phyloP scores from a whole-genome alignment of 441 rosid species.

The Flueggea neowawraea region DNA sequence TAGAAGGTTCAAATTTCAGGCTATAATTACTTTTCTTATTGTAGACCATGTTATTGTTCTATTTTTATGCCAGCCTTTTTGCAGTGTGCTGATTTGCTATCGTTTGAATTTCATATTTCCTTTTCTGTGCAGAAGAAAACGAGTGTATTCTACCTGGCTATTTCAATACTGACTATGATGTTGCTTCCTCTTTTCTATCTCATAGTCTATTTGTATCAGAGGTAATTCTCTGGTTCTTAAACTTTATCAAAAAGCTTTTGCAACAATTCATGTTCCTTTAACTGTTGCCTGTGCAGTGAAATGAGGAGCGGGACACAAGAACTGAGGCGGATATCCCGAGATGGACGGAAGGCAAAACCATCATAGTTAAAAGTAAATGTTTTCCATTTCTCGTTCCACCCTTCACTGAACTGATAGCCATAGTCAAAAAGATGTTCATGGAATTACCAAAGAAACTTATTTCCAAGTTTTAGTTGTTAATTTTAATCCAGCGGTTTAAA shows the following conservation, averaged over 20 bases:
- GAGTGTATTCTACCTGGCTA: slow-evolving; percentile 72
- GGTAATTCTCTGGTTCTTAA: slow-evolving; percentile 37
- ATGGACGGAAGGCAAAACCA: slow-evolving; percentile 61
- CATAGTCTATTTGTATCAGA: slow-evolving; percentile 73
- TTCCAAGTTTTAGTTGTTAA: no score
- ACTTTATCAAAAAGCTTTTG: slow-evolving; percentile 8
- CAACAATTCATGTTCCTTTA: slow-evolving; percentile 3
- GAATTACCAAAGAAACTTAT: no score
- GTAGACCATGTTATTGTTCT: no score
- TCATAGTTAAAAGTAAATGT: slow-evolving; percentile 23
- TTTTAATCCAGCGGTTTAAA: no score
- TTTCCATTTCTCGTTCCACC: no score
- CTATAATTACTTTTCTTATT: no score
- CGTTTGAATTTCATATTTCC: background rate
- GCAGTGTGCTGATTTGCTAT: no score
- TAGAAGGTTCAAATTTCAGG: no score
- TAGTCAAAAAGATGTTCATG: background rate
- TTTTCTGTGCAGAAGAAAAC: slow-evolving; percentile 58
- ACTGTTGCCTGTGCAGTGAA: slow-evolving; percentile 42
- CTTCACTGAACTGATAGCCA: no score
- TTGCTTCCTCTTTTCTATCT: slow-evolving; percentile 89
- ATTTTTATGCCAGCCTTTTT: no score
- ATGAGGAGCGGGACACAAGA: slow-evolving; percentile 69
- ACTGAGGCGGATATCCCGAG: slow-evolving; percentile 65
- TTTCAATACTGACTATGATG: slow-evolving; percentile 86